Evolutionary conservation across 73 alveolate species (phyloP), one percentile per base, ranked within the genome.

Genomic region (Urostyla sp.): DNA sequence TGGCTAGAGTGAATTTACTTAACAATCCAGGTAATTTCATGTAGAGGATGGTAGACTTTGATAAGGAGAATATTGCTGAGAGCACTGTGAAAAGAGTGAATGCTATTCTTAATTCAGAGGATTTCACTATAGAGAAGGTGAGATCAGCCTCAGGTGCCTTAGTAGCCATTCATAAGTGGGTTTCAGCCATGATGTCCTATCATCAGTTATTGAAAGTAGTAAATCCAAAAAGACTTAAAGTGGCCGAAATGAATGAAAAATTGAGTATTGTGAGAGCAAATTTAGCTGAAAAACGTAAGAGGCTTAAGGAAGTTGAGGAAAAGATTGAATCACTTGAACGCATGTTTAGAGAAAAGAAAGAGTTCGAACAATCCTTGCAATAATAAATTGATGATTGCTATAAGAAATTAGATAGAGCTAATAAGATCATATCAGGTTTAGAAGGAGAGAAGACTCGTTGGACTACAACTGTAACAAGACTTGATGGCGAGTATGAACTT

Each of bases 391-490:
- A 85, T 26, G 96, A 94, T 15, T 95, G 99, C 86, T 83, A 90
- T 72, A 91, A 83, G 90, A 98, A 98, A 89, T 91, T 98, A 50
- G 98, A 89, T 56, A 92, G 99, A 76, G 99, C 99, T 16, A 95
- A 94, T 59, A 97, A 95, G 67, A 93, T 97, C 74, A 95, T 98
- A 52, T 87, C 92, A 46, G 99, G 99, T 52, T 90, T 98, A 35
- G 97, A 97, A 37, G 99, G 98, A 34, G 99, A 97, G 79, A 94
- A 95, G 75, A 91, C 92, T 24, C 90, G 99, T 52, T 98, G 99
- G 99, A 94, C 98, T 11, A 67, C 61, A n/a, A 96, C 95, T 67
- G 95, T 96, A 34, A 92, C 92, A 11, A 96, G 87, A 55, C 87
- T 94, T 4, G 88, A 92, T 34, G 80, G 61, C 18, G 96, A 93